Percentiles rank a stretch among this genome's conserved stretches.
These are phyloP conservation scores for Epithele typhae DNA, from an alignment of 768 basidiomycete species.

Conservation along the genomic window DNA sequence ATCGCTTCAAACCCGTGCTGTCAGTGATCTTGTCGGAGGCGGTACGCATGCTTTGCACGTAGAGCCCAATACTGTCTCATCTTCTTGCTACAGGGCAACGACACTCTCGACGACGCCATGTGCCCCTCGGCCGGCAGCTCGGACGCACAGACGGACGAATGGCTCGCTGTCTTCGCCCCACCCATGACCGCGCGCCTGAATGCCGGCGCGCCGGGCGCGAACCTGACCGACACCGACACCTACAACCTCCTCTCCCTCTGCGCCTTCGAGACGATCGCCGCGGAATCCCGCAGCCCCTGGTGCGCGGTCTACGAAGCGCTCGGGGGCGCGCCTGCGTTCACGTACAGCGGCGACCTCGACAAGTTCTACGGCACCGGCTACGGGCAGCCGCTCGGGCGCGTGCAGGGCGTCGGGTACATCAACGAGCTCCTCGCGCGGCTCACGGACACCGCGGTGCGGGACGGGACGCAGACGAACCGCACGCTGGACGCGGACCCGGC, in stretches of 20 bases:
- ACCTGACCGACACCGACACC: conserved; percentile 51
- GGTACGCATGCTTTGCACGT: conserved; percentile 32
- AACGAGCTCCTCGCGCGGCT: conserved; percentile 85
- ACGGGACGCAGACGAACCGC: conserved; percentile 70
- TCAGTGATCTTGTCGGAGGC: conserved; percentile 57
- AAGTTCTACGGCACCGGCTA: conserved; percentile 82
- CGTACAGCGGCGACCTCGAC: conserved; percentile 67
- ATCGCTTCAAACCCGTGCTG: conserved; percentile 41
- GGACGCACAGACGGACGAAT: conserved; percentile 37
- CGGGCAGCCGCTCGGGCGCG: conserved; percentile 63
- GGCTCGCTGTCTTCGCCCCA: conserved; percentile 53
- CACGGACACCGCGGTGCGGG: conserved; percentile 53
- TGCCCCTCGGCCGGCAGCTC: conserved; percentile 54
- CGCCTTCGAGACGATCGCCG: conserved; percentile 66
- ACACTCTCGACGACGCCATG: conserved; percentile 62
- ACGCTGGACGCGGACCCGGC: conserved; percentile 58
- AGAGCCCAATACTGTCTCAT: no score
- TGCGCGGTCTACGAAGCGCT: conserved; percentile 58
- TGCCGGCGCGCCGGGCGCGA: conserved; percentile 53
- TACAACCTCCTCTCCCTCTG: conserved; percentile 67
- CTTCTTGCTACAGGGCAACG: conserved; percentile 42
- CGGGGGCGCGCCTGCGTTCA: conserved; percentile 59
- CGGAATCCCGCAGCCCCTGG: conserved; percentile 54
- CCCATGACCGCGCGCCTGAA: conserved; percentile 60
- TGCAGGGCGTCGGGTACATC: conserved; percentile 83